Base-by-base conservation (phyloP, 768 basidiomycete genomes). In the Tephrocybe sp. region DNA sequence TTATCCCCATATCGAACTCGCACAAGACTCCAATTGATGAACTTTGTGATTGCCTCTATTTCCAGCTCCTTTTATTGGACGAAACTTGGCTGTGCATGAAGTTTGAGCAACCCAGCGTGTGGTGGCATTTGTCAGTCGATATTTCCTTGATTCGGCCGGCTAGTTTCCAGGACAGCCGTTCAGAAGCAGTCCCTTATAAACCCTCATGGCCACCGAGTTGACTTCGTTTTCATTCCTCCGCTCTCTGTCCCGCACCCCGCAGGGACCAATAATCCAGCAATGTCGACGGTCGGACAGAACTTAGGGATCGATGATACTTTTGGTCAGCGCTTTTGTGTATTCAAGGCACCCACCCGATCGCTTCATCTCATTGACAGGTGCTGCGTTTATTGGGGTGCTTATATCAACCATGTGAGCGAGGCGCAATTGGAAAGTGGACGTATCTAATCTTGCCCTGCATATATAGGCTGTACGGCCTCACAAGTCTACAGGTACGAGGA, bases 401-500 rank as follows among this genome's bases (percentile, higher is more conserved):
- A 47, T 69, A 30, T 60, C 67, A 13, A 64, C 65, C 20, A 64
- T 66, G 70, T 72, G 52, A 26, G 68, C 51, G 19, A 23, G 30
- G 38, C 16, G 22, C 14, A 38, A 32, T 44, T 12, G 49, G 17
- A 38, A 22, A 12, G 3, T 16, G 26, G 39, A n/a, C 38, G 17
- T 17, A 31, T 32, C 31, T 53, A 49, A 41, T 41, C 20, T n/a
- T 34, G 38, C 7, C 19, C 31, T 47, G 30, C 5, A n/a, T n/a
- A n/a, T 5, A 23, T 36, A 70, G 70, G 53, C 52, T 72, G 39
- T 72, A 70, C 49, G 68, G 70, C n/a, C 53, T 70, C 39, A 72
- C 70, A 23, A 69, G 62, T 39, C 54, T 72, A 20, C 70, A 72
- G 47, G 67, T 68, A 53, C 19, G 23, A 20, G 5, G 12, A 17